These are phyloP conservation scores for Colletotrichum sp. DNA, from an alignment of 2,329 filamentous ascomycete species.

Conservation along the genomic window DNA sequence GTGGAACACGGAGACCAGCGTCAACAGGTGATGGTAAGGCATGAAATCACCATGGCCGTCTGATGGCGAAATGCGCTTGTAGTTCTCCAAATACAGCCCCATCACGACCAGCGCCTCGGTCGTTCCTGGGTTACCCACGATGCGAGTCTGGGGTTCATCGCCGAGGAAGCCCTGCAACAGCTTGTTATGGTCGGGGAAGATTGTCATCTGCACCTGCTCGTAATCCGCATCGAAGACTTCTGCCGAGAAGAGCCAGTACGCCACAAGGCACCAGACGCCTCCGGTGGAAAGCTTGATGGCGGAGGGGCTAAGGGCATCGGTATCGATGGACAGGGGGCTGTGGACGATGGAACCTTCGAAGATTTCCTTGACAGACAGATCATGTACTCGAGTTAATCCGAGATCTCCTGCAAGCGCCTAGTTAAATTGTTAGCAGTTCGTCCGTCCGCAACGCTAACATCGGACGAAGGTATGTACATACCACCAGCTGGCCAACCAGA, in stretches of 20 bases:
- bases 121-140: constrained; percentile 56
- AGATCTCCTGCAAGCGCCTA: constrained; percentile 69
- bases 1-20: constrained; percentile 63
- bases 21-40: constrained; percentile 65
- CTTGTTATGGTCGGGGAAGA: constrained; percentile 65
- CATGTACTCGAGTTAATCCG: constrained; percentile 48
- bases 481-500: constrained; percentile 74
- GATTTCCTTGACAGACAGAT: constrained; percentile 50
- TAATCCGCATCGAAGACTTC: constrained; percentile 65
- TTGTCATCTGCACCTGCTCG: constrained; percentile 55
- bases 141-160: constrained; percentile 52
- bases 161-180: constrained; percentile 60
- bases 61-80: constrained; percentile 45
- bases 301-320: constrained; percentile 51
- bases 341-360: constrained; percentile 44
- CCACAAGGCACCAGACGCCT: constrained; percentile 63
- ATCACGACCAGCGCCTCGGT: constrained; percentile 65
- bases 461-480: constrained; percentile 38
- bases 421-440: constrained; percentile 13
- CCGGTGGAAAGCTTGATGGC: constrained; percentile 64
- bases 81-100: constrained; percentile 63
- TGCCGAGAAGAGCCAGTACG: constrained; percentile 67
- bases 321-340: constrained; percentile 51
- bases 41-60: constrained; percentile 52
- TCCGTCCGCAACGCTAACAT: neutral